Evolutionary conservation across 257 asterid species (phyloP).

Genomic region (Petunia secreta): DNA sequence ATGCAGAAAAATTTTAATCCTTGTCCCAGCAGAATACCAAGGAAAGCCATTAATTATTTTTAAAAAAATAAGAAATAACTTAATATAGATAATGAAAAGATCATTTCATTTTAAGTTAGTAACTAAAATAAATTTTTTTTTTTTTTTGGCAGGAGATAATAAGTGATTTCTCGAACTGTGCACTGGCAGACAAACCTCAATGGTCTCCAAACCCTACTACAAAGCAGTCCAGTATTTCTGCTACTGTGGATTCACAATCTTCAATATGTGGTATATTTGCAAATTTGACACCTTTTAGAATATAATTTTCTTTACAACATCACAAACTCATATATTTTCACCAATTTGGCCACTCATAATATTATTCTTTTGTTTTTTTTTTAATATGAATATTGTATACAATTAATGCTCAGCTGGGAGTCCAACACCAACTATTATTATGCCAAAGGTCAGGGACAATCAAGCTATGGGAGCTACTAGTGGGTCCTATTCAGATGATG

Average conservation of each 20-base stretch:
- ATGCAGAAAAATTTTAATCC: no score
- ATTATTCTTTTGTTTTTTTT: background rate
- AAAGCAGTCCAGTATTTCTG: slow-evolving; percentile 40
- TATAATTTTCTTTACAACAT: background rate
- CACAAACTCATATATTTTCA: background rate
- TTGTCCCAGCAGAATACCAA: no score
- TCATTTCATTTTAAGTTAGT: no score
- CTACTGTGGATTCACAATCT: slow-evolving; percentile 65
- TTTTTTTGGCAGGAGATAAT: slow-evolving; percentile 44
- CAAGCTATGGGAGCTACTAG: slow-evolving; percentile 58
- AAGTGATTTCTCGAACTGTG: slow-evolving; percentile 41
- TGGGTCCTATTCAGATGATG: slow-evolving; percentile 82
- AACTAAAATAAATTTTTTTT: background rate
- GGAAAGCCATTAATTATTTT: no score
- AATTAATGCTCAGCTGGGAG: slow-evolving; percentile 52
- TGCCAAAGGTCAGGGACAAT: slow-evolving; percentile 46
- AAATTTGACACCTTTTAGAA: background rate
- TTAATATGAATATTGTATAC: background rate
- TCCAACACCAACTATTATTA: slow-evolving; percentile 59
- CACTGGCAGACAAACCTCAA: slow-evolving; percentile 34
- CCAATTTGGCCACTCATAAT: background rate
- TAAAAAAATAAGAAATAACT: no score
- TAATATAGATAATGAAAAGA: no score
- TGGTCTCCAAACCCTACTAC: slow-evolving; percentile 50
- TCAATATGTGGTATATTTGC: slow-evolving; percentile 59